These are phyloP conservation scores for Pseudocercospora crystallina DNA, from an alignment of 2,329 filamentous ascomycete species.

Conservation along the genomic window DNA sequence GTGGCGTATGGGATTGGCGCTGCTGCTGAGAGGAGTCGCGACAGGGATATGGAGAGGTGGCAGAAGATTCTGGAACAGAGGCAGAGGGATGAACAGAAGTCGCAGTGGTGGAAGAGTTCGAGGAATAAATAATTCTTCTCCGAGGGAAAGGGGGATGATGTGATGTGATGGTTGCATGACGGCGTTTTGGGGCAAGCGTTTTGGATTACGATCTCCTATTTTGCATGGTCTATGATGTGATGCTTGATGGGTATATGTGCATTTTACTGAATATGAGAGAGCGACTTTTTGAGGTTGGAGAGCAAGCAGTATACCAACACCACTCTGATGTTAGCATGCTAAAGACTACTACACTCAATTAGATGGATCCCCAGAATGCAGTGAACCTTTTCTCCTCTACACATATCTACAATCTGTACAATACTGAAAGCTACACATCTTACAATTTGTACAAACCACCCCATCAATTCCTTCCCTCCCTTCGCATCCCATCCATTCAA, in stretches of 20 bases:
- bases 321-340: no score
- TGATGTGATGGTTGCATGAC: background rate
- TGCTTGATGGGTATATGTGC: no score
- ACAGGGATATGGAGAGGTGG: constrained; percentile 25
- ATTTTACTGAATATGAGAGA: no score
- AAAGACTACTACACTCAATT: no score
- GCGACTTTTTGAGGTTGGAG: no score
- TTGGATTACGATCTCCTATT: background rate
- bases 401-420: no score
- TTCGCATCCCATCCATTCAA: background rate
- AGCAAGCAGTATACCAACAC: no score
- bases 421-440: no score
- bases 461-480: background rate
- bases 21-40: constrained; percentile 48
- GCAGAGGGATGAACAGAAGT: background rate
- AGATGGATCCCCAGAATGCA: no score
- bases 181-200: background rate
- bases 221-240: no score
- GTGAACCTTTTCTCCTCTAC: no score
- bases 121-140: background rate
- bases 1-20: constrained; percentile 60
- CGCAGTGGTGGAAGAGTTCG: constrained; percentile 1
- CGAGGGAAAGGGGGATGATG: background rate
- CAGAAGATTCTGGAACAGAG: constrained; percentile 24
- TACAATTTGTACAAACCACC: background rate